Percentiles rank a stretch among this genome's conserved stretches.
Evolutionary conservation across 345 rosid species (phyloP).

Genomic region (Citrus cavaleriei): DNA sequence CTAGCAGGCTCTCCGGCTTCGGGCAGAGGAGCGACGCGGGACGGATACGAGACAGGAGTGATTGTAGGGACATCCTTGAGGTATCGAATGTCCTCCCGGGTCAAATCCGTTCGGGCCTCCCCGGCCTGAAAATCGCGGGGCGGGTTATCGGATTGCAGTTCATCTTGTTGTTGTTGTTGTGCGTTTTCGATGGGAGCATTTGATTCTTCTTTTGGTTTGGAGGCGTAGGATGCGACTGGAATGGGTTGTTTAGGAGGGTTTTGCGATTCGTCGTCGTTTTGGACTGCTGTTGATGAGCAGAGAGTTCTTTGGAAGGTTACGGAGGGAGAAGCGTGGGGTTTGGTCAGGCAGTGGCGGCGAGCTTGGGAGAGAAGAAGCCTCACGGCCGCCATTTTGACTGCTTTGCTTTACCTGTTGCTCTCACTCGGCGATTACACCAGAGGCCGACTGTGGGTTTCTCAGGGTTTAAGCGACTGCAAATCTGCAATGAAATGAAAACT

Average conservation of each 20-base stretch:
- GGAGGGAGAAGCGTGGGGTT: conserved; percentile 27
- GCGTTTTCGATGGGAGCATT: conserved; percentile 2
- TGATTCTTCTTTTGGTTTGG: conserved; percentile 43
- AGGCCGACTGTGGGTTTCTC: not conserved
- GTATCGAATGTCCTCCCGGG: conserved; percentile 75
- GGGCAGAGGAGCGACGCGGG: conserved; percentile 83
- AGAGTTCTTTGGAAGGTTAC: conserved; percentile 29
- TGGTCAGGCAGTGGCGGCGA: conserved; percentile 43
- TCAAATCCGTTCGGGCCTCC: conserved; percentile 37
- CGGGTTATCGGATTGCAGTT: conserved; percentile 10
- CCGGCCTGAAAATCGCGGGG: conserved; percentile 1
- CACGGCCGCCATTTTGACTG: conserved; percentile 40
- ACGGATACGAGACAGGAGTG: conserved; percentile 64
- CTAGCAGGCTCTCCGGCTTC: conserved; percentile 23
- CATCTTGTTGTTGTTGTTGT: conserved; percentile 6
- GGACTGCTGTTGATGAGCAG: conserved; percentile 31
- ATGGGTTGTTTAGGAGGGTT: conserved; percentile 23
- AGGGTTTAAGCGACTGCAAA: not conserved
- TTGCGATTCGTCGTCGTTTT: conserved; percentile 13
- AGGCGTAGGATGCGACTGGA: conserved; percentile 62
- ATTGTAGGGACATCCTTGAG: conserved; percentile 56
- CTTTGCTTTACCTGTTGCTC: not conserved
- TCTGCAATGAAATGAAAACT: not conserved
- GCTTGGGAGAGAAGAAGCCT: conserved; percentile 54
- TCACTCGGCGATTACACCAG: not conserved